A percentile compares a stretch with the other conserved stretches of the same genome.
Evolutionary conservation across 805 yeast genomes (phyloP).

Genomic region (Metschnikowia kofuensis): DNA sequence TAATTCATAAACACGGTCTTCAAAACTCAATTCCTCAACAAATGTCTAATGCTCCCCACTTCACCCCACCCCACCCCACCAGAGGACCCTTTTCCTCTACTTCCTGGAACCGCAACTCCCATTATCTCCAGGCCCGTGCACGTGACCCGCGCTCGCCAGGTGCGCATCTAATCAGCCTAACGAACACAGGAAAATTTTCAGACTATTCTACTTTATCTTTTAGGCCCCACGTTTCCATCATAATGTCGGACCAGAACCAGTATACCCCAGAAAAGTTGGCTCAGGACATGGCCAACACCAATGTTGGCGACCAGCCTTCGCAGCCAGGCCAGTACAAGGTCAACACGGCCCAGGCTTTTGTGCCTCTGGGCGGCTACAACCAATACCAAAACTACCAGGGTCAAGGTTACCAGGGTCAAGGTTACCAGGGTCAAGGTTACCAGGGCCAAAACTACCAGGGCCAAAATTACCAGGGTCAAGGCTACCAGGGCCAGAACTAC

Average conservation of each 20-base stretch:
- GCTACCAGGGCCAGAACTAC: conserved; percentile 3
- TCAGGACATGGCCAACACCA: conserved; percentile 42
- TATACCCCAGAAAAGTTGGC: conserved; percentile 43
- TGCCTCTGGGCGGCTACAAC: conserved; percentile 38
- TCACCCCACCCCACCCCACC: too few species aligned
- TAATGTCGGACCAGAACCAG: conserved; percentile 18
- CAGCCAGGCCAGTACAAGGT: conserved; percentile 42
- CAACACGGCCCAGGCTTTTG: conserved; percentile 46
- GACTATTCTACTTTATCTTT: neutral
- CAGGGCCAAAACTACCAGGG: conserved; percentile 1
- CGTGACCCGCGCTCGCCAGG: conserved; percentile 5
- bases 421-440: conserved; percentile 4
- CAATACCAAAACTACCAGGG: conserved; percentile 2
- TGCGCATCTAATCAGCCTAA: neutral
- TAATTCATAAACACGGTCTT: too few species aligned
- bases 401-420: conserved; percentile 1
- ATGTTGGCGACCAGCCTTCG: conserved; percentile 26
- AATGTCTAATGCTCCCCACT: too few species aligned
- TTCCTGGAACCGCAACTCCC: too few species aligned
- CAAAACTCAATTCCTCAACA: too few species aligned
- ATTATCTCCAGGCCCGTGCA: neutral
- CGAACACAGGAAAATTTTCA: conserved; percentile 5
- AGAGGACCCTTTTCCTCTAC: too few species aligned
- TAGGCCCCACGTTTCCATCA: neutral
- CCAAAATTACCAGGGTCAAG: conserved; percentile 2